Evolutionary conservation across 129 eudicot genomes (phyloP).

Genomic region (Pulicaria dysenterica): DNA sequence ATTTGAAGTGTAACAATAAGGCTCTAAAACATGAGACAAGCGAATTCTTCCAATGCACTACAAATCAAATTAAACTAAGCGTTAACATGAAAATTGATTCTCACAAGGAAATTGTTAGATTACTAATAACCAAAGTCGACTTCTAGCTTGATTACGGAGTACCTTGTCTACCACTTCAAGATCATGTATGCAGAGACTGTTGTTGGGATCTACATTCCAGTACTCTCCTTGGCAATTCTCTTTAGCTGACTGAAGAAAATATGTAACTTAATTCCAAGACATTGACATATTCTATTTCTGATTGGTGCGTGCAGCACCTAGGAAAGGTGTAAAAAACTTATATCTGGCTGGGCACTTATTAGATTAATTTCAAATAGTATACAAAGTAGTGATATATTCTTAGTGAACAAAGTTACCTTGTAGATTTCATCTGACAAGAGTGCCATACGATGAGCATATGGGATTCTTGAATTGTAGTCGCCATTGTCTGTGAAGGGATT

Average conservation of each 20-base stretch:
- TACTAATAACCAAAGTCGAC: slow-evolving; percentile 1
- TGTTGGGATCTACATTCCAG: slow-evolving; percentile 31
- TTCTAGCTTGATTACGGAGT: background rate
- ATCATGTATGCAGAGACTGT: slow-evolving; percentile 25
- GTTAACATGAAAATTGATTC: background rate
- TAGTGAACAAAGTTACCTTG: slow-evolving; percentile 16
- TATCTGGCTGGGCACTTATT: too few species aligned
- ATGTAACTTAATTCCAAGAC: background rate
- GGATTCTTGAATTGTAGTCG: slow-evolving; percentile 17
- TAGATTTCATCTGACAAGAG: slow-evolving; percentile 31
- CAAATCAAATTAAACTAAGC: background rate
- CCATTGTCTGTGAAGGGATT: slow-evolving; percentile 19
- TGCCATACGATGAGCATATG: slow-evolving; percentile 27
- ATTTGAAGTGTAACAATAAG: slow-evolving; percentile 16
- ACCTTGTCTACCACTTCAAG: slow-evolving; percentile 29
- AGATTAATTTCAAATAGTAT: too few species aligned
- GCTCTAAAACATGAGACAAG: slow-evolving; percentile 23
- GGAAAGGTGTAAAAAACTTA: too few species aligned
- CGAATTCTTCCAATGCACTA: slow-evolving; percentile 29
- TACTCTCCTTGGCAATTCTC: slow-evolving; percentile 31
- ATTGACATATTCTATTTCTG: too few species aligned
- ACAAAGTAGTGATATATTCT: too few species aligned
- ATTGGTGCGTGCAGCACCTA: too few species aligned
- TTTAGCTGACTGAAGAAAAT: slow-evolving; percentile 20
- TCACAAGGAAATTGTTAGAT: background rate